phyloP scores from a whole-genome alignment of 257 asterid genomes.

The Knoxia roxburghii region DNA sequence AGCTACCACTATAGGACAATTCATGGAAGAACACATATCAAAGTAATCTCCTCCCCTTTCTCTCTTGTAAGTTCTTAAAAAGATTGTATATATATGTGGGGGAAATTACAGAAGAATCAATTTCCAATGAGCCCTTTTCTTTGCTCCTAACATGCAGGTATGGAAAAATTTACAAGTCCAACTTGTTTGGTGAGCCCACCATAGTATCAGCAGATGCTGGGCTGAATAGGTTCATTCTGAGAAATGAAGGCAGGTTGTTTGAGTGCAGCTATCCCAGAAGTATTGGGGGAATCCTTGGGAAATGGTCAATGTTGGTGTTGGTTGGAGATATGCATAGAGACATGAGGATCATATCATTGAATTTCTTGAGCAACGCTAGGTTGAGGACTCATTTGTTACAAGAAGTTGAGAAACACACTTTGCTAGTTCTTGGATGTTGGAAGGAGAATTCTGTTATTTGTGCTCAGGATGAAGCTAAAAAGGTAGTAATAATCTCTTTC shows the following conservation, averaged over 20 bases:
- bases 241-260: conserved; percentile 74
- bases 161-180: conserved; percentile 82
- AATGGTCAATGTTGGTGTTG: conserved; percentile 90
- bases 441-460: conserved; percentile 35
- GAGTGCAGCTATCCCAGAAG: conserved; percentile 91
- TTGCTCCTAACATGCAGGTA: conserved; percentile 35
- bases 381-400: conserved; percentile 58
- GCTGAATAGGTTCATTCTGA: conserved; percentile 61
- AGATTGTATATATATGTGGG: too few species aligned
- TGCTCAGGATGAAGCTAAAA: conserved; percentile 93
- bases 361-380: conserved; percentile 71
- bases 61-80: too few species aligned
- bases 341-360: conserved; percentile 77
- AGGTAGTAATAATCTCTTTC: conserved; percentile 27
- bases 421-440: conserved; percentile 74
- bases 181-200: conserved; percentile 72
- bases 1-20: conserved; percentile 61
- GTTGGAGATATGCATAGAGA: conserved; percentile 95
- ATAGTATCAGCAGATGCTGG: conserved; percentile 89
- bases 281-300: conserved; percentile 92
- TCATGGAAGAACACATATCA: conserved; percentile 85
- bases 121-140: neutral
- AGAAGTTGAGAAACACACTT: conserved; percentile 71
- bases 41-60: conserved; percentile 47
- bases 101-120: neutral